Evolutionary conservation across 768 basidiomycete species (phyloP), one percentile per base, ranked within the genome.

Genomic region (Macrolepiota fuliginosa): DNA sequence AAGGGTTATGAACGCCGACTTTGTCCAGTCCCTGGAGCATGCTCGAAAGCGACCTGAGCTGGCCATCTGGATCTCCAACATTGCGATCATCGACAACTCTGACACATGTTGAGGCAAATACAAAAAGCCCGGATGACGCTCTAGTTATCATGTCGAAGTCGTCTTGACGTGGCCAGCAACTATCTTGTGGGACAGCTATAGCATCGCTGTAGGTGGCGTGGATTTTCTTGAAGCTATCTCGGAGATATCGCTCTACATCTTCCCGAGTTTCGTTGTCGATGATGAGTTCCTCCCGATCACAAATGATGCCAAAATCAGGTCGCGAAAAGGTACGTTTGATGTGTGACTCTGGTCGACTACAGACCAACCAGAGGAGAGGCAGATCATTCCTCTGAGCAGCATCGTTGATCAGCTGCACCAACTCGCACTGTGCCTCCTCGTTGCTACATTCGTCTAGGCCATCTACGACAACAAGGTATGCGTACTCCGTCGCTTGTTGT

Each of bases 341-440:
- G 15, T 57, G 56, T 24, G 42, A 27, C 29, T 57, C 56, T 29
- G 56, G 56, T 4, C 56, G 25, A 19, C 55, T 56, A 27, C 42
- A 56, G 25, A 56, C 37, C n/a, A 47, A 27, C 42, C 55, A 56
- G 10, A 56, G 17, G 25, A 56, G 42, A 7, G 55, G 55, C 2
- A 56, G 9, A 12, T 46, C 17, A 29, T 17, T 19, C 17, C 35
- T 35, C 35, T 7, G 52, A n/a, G 35, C 52, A 37, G 52, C 35
- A 12, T 36, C 17, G n/a, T 53, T 37, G 17, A 53, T 53, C 19
- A 53, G 19, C n/a, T 36, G 29, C 3, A 53, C 6, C 15, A 53
- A 32, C 52, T 53, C 4, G 35, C 52, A 53, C 35, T 53, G 52
- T 1, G n/a, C 52, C 29, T n/a, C 5, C 3, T 53, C 17, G 13